phyloP scores from a whole-genome alignment of 2,329 filamentous ascomycete genomes.

The Helicocarpus griseus region DNA sequence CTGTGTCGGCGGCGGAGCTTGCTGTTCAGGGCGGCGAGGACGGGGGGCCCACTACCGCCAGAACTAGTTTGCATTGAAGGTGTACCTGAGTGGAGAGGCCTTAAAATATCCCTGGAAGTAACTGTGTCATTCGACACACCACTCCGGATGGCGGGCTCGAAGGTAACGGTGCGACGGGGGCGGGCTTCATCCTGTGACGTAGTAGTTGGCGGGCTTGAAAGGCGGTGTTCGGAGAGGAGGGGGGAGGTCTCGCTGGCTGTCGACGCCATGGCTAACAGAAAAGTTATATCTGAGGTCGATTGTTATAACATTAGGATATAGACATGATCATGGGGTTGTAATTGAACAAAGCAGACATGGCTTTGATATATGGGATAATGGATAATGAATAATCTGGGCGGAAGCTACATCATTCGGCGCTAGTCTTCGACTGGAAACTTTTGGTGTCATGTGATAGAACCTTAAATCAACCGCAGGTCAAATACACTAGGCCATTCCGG shows the following conservation, averaged over 20 bases:
- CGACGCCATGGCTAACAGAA: conserved; percentile 22
- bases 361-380: too few species aligned
- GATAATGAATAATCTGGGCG: neutral
- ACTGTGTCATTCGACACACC: conserved; percentile 15
- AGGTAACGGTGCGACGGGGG: conserved; percentile 31
- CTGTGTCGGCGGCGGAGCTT: conserved; percentile 81
- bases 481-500: too few species aligned
- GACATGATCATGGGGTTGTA: neutral
- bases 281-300: neutral
- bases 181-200: conserved; percentile 30
- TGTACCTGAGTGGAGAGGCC: conserved; percentile 31
- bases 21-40: conserved; percentile 73
- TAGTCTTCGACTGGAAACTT: neutral
- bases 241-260: conserved; percentile 31
- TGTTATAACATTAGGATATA: neutral
- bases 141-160: conserved; percentile 37
- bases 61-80: conserved; percentile 23
- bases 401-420: neutral
- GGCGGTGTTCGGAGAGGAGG: conserved; percentile 29
- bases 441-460: too few species aligned
- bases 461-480: too few species aligned
- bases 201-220: conserved; percentile 21
- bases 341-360: too few species aligned
- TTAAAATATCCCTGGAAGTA: conserved; percentile 16
- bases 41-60: conserved; percentile 39